These are phyloP conservation scores for Eutypella sp. DNA, from an alignment of 2,329 filamentous ascomycete genomes.

Conservation along the genomic window DNA sequence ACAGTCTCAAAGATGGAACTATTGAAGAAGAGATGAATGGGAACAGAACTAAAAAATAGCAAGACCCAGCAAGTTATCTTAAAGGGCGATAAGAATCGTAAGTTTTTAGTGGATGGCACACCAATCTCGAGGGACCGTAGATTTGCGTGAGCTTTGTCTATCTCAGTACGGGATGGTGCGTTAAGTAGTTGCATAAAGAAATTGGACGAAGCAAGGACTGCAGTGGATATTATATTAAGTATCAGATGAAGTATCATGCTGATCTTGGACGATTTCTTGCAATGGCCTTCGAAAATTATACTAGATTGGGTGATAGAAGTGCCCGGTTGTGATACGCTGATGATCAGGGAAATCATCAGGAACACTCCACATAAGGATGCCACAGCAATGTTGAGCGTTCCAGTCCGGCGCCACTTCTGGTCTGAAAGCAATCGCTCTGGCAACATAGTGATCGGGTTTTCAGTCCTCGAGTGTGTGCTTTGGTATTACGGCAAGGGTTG, in stretches of 20 bases:
- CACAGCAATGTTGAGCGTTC: background rate
- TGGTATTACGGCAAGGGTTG: background rate
- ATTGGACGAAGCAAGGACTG: background rate
- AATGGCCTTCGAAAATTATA: background rate
- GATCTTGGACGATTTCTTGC: background rate
- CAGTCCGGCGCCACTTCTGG: background rate
- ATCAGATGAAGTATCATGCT: background rate
- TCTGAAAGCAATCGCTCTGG: background rate
- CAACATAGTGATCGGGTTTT: background rate
- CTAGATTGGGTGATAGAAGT: background rate
- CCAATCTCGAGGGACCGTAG: constrained; percentile 37
- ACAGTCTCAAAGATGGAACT: background rate
- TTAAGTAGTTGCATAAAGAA: background rate
- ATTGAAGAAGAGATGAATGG: constrained; percentile 2
- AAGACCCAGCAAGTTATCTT: background rate
- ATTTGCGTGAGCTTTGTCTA: constrained; percentile 34
- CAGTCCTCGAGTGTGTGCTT: background rate
- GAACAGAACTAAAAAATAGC: background rate
- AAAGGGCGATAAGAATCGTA: constrained; percentile 6
- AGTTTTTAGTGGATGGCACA: constrained; percentile 31
- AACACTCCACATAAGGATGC: background rate
- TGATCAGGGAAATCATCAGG: background rate
- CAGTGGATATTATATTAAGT: background rate
- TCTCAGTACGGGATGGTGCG: constrained; percentile 5
- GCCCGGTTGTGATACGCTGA: background rate